Evolutionary conservation across 2,329 filamentous ascomycete genomes (phyloP), one percentile per base, ranked within the genome.

Genomic region (Alternaria metachromatica): DNA sequence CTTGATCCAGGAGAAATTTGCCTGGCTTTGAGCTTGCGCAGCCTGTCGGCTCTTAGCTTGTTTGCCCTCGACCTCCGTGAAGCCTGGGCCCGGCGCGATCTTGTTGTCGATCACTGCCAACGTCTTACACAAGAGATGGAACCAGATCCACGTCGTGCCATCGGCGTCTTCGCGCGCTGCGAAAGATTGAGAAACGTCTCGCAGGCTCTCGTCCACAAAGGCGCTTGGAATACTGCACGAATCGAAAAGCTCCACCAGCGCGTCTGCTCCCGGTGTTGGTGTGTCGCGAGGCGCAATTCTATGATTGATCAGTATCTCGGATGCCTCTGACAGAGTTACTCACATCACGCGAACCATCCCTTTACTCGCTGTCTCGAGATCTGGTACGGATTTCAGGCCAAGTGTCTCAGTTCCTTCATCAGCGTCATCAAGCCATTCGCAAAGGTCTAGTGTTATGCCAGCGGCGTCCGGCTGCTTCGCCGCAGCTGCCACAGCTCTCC

Each of bases 111-210:
- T n/a, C 5, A 68, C 23, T n/a, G 55, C 60, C 13, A 76, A 46
- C 21, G 70, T 66, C 28, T 76, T 76, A 28, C 67, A 71, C n/a
- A 78, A 64, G 28, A 75, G 69, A 49, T 78, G 76, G 28, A 77
- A 76, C 74, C 75, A 78, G 1, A 71, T 58, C 23, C 66, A 70
- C 6, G 53, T 55, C 6, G 68, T 70, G 5, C 65, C 67, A 45
- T 71, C 60, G 2, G 59, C 56, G 26, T 72, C 68, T 33, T 56
- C 66, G 18, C 63, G 65, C 11, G 60, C 64, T n/a, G 73, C 72
- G 49, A 77, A 77, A 0, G 75, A 76, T 21, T 75, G 72, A 20
- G 75, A 73, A 13, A 73, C 69, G n/a, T 59, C 61, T 23, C 75
- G 69, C 9, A 73, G 49, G 12, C 75, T 60, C 45, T 77, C 76